Conservation (phyloP, 2,329 filamentous ascomycete genomes). For the Phyllosticta citriasiana region DNA sequence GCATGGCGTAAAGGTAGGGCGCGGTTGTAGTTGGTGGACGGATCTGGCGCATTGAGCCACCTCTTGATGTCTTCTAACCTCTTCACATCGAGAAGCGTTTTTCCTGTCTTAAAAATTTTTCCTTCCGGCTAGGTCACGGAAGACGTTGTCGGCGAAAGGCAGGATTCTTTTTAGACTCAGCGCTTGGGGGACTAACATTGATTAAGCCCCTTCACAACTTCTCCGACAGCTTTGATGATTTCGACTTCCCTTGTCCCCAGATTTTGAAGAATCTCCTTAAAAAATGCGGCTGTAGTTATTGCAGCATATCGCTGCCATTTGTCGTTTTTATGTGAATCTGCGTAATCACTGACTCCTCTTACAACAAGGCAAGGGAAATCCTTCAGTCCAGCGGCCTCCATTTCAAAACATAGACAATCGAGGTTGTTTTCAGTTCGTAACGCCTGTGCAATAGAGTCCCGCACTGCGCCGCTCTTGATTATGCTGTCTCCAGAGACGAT, state of each 20-base stretch:
- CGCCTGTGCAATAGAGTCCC: neutral
- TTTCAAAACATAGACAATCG: constrained; percentile 13
- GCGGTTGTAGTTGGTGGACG: neutral
- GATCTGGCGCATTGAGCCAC: neutral
- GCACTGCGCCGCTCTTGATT: neutral
- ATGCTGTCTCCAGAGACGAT: neutral
- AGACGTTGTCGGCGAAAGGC: no score
- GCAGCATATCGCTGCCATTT: constrained; percentile 17
- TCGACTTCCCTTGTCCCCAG: neutral
- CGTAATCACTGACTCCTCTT: constrained; percentile 19
- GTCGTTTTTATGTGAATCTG: constrained; percentile 20
- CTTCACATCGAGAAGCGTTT: no score
- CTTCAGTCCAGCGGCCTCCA: constrained; percentile 14
- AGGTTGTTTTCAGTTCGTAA: neutral
- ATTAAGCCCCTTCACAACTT: neutral
- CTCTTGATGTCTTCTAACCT: neutral
- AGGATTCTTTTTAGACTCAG: no score
- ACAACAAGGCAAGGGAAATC: constrained; percentile 19
- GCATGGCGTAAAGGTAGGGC: neutral
- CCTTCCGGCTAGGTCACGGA: no score
- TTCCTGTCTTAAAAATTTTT: neutral
- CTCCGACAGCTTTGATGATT: neutral
- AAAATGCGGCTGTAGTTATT: constrained; percentile 13
- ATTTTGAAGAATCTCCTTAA: constrained; percentile 12
- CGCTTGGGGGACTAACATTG: neutral